Evolutionary conservation across 1,139 yeast species (phyloP).

Genomic region (Protomyces inundatus): DNA sequence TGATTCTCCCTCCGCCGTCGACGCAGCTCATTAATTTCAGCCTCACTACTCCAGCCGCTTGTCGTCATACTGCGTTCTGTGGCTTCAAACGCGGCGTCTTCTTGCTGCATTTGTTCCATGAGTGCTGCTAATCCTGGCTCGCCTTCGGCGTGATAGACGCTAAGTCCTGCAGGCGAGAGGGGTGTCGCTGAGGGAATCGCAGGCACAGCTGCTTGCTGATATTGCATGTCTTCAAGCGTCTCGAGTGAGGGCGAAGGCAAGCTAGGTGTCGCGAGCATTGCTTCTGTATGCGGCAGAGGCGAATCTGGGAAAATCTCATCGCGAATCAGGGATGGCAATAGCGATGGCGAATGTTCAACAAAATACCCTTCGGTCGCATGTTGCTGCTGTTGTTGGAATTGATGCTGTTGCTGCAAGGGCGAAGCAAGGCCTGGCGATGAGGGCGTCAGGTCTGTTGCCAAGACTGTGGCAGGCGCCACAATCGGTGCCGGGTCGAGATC

Average conservation of each 20-base stretch:
- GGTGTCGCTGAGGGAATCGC: too few species aligned
- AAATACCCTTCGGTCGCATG: background rate
- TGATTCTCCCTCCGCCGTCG: conserved; percentile 20
- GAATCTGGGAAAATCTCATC: background rate
- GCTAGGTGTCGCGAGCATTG: background rate
- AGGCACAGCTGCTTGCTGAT: background rate
- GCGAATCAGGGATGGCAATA: background rate
- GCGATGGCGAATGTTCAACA: background rate
- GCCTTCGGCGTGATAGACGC: background rate
- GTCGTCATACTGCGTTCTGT: conserved; percentile 24
- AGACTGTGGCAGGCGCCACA: background rate
- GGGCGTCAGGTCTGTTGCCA: background rate
- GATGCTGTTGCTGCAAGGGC: background rate
- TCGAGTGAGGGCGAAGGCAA: background rate
- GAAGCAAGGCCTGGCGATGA: background rate
- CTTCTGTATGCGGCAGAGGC: background rate
- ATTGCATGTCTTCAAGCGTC: background rate
- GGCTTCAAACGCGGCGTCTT: conserved; percentile 26
- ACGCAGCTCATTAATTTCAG: conserved; percentile 21
- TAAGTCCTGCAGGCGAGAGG: background rate
- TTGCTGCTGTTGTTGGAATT: background rate
- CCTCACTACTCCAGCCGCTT: conserved; percentile 26
- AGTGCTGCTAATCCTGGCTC: conserved; percentile 21
- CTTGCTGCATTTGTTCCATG: conserved; percentile 24
- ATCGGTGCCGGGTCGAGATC: background rate